Evolutionary conservation across 1,139 yeast species (phyloP).

Genomic region (Blastobotrys proliferans): DNA sequence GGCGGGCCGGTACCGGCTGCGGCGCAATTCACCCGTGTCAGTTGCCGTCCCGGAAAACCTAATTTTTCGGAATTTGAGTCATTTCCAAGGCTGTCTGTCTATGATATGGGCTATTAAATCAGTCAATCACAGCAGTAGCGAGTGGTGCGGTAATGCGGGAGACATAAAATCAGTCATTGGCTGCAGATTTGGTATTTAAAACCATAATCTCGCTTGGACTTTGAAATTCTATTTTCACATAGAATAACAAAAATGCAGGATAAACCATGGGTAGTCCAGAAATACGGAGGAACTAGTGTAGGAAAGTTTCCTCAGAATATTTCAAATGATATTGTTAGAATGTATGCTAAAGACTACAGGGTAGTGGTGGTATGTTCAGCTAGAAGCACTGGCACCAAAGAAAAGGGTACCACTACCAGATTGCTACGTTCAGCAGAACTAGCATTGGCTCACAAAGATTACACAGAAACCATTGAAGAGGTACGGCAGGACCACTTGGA

Average conservation of each 20-base stretch:
- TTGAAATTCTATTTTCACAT: too few species aligned
- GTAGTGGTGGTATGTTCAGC: constrained; percentile 99
- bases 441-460: constrained; percentile 52
- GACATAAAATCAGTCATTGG: constrained; percentile 7
- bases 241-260: too few species aligned
- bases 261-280: constrained; percentile 76
- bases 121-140: too few species aligned
- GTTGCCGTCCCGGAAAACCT: too few species aligned
- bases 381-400: constrained; percentile 81
- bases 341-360: constrained; percentile 52
- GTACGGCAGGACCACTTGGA: constrained; percentile 73
- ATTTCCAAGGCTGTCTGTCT: too few species aligned
- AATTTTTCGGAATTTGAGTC: too few species aligned
- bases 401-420: constrained; percentile 88
- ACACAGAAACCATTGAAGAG: constrained; percentile 43
- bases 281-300: constrained; percentile 97
- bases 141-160: too few species aligned
- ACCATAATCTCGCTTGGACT: too few species aligned
- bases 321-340: constrained; percentile 75
- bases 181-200: not conserved
- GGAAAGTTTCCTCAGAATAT: constrained; percentile 88
- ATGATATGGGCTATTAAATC: too few species aligned
- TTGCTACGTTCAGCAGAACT: constrained; percentile 74
- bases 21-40: too few species aligned
- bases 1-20: too few species aligned